Evolutionary conservation across 2,329 filamentous ascomycete genomes (phyloP).

Genomic region (Sporothrix sp.): DNA sequence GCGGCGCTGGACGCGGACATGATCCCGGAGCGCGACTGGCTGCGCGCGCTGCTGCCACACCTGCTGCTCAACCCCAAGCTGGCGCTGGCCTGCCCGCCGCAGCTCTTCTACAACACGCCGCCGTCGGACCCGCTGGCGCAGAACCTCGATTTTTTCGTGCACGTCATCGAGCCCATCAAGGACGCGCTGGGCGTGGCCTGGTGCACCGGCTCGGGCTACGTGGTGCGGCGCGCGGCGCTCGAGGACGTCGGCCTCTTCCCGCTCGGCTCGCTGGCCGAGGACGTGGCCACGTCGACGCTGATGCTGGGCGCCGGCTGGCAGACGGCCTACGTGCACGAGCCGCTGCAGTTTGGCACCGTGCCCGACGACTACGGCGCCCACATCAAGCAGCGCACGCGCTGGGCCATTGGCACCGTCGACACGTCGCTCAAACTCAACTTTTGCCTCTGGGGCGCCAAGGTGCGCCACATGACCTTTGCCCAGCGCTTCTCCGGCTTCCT

Average conservation of each 20-base stretch:
- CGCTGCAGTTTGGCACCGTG: slow-evolving; percentile 50
- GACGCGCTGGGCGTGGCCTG: slow-evolving; percentile 45
- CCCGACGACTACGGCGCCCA: slow-evolving; percentile 47
- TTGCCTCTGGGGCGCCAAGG: slow-evolving; percentile 44
- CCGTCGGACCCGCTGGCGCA: slow-evolving; percentile 48
- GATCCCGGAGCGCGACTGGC: slow-evolving; percentile 52
- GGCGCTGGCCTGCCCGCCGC: slow-evolving; percentile 48
- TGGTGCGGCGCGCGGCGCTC: slow-evolving; percentile 47
- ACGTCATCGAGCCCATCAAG: slow-evolving; percentile 42
- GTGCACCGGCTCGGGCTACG: slow-evolving; percentile 54
- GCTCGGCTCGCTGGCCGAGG: slow-evolving; percentile 49
- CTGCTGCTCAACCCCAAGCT: slow-evolving; percentile 45
- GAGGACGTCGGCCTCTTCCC: slow-evolving; percentile 54
- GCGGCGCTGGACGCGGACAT: slow-evolving; percentile 59
- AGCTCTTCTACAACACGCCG: slow-evolving; percentile 55
- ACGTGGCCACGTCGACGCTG: slow-evolving; percentile 48
- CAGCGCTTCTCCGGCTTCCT: slow-evolving; percentile 51
- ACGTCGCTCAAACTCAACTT: slow-evolving; percentile 52
- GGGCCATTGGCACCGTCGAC: slow-evolving; percentile 48
- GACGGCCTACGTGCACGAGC: slow-evolving; percentile 50
- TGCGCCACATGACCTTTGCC: slow-evolving; percentile 43
- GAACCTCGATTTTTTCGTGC: slow-evolving; percentile 49
- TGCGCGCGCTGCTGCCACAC: slow-evolving; percentile 50
- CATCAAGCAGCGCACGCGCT: slow-evolving; percentile 47
- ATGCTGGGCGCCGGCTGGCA: slow-evolving; percentile 53